Evolutionary conservation across 2,329 filamentous ascomycete genomes (phyloP), one percentile per base, ranked within the genome.

Genomic region (Dactylella cylindrospora): DNA sequence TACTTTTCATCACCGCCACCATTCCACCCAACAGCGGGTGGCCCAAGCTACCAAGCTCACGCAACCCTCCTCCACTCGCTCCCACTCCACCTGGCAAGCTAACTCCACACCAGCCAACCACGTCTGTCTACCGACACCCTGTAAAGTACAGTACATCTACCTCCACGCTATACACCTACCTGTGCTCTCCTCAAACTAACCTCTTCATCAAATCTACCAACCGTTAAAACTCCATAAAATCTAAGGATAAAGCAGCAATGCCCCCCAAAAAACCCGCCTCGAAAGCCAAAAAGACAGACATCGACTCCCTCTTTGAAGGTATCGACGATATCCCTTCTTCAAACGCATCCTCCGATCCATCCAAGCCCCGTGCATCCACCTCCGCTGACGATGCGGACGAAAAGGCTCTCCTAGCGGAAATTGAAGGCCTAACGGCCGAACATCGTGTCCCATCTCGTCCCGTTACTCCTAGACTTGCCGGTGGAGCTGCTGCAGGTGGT

Each of bases 401-500:
- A 69, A 80, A 88, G 68, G 90, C 95, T 71, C 83, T 91, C 55
- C 80, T 97, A 31, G 90, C 90, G 65, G 90, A 96, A 69, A 81
- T 97, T 64, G 88, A 94, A 72, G 84, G 84, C 68, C 81, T 95
- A 35, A 88, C 83, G 69, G 79, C 82, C 49, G 83, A 87, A 72
- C 78, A 84, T 70, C 80, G 87, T 25, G 70, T 77, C 22, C 61
- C 65, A 3, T 84, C 84, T 66, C 84, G 90, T 40, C 88, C 91
- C 12, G 85, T 88, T 69, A 97, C 91, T 1, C 93, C 91, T 31
- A 78, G 57, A 78, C 76, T 55, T 76, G 76, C 38, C 77, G 75
- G 47, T 22, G 29, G 51, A 6, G 52, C 49, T 17, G 62, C 65
- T 25, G 74, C 74, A 1, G 70, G 71, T 13, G 71, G 74, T 22